phyloP scores from a whole-genome alignment of 345 rosid genomes.

The Eutrema japonicum region DNA sequence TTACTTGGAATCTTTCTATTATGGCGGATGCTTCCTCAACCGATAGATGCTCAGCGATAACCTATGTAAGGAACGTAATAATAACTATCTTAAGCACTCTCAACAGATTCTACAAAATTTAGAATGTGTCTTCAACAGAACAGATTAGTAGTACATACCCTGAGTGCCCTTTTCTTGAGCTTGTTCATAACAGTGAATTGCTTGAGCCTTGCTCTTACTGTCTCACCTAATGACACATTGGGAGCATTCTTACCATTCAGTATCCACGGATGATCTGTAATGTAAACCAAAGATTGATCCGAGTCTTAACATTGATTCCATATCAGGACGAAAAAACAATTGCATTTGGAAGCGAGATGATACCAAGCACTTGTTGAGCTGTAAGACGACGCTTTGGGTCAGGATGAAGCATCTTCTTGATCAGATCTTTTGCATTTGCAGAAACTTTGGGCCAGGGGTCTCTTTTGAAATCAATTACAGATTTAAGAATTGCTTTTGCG shows the following conservation, averaged over 20 bases:
- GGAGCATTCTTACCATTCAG: slow-evolving; percentile 84
- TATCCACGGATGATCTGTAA: slow-evolving; percentile 89
- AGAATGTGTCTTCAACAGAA: background rate
- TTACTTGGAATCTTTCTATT: slow-evolving; percentile 73
- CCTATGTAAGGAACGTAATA: slow-evolving; percentile 49
- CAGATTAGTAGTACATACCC: slow-evolving; percentile 49
- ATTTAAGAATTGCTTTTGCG: slow-evolving; percentile 82
- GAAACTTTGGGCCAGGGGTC: slow-evolving; percentile 99
- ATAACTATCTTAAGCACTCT: slow-evolving; percentile 2
- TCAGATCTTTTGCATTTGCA: slow-evolving; percentile 78
- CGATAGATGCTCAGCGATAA: slow-evolving; percentile 84
- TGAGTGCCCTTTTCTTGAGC: slow-evolving; percentile 92
- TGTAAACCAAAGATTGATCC: slow-evolving; percentile 41
- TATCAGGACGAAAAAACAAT: background rate
- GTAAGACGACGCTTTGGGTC: slow-evolving; percentile 78
- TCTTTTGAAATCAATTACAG: slow-evolving; percentile 75
- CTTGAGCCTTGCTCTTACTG: slow-evolving; percentile 84
- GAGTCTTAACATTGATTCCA: background rate
- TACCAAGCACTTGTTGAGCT: slow-evolving; percentile 95
- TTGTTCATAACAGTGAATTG: slow-evolving; percentile 94
- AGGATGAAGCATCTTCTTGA: slow-evolving; percentile 88
- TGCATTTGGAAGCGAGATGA: slow-evolving; percentile 1
- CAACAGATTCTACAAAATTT: background rate
- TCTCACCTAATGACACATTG: slow-evolving; percentile 83
- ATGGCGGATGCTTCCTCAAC: slow-evolving; percentile 88